Conservation (phyloP, 2,329 filamentous ascomycete genomes). For the Biscogniauxia marginata region DNA sequence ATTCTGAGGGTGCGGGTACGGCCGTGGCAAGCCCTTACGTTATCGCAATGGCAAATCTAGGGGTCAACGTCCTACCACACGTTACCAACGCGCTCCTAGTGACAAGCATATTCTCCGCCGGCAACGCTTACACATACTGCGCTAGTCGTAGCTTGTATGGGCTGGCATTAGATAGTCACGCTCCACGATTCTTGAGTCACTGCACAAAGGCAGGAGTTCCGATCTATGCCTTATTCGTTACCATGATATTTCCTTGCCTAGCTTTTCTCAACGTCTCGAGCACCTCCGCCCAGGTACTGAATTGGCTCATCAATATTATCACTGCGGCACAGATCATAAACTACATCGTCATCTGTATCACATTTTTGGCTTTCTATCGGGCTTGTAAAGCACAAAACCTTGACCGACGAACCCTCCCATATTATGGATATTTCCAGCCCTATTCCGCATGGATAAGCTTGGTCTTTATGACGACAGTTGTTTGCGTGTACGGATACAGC, state of each 20-base stretch:
- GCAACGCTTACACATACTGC: slow-evolving; percentile 57
- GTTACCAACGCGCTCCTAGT: slow-evolving; percentile 60
- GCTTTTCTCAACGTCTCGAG: slow-evolving; percentile 10
- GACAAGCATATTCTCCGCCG: slow-evolving; percentile 54
- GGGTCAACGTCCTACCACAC: slow-evolving; percentile 50
- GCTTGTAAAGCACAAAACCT: slow-evolving; percentile 25
- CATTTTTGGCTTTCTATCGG: slow-evolving; percentile 9
- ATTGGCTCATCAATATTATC: slow-evolving; percentile 11
- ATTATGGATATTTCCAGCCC: slow-evolving; percentile 12
- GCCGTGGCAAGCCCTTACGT: slow-evolving; percentile 53
- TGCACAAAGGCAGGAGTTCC: slow-evolving; percentile 57
- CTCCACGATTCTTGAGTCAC: slow-evolving; percentile 45
- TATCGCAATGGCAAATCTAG: slow-evolving; percentile 52
- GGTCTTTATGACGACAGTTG: slow-evolving; percentile 9
- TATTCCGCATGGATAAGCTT: slow-evolving; percentile 9
- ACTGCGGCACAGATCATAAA: slow-evolving; percentile 13
- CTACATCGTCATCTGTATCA: slow-evolving; percentile 10
- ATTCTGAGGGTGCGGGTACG: slow-evolving; percentile 47
- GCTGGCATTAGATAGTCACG: slow-evolving; percentile 52
- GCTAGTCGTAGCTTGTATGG: slow-evolving; percentile 56
- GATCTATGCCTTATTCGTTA: slow-evolving; percentile 55
- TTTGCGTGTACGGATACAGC: slow-evolving; percentile 10
- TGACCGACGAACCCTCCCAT: slow-evolving; percentile 22
- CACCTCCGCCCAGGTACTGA: slow-evolving; percentile 10
- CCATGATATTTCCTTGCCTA: slow-evolving; percentile 49